Conservation (phyloP, 2,329 filamentous ascomycete genomes). For the Fusarium odoratissimum region DNA sequence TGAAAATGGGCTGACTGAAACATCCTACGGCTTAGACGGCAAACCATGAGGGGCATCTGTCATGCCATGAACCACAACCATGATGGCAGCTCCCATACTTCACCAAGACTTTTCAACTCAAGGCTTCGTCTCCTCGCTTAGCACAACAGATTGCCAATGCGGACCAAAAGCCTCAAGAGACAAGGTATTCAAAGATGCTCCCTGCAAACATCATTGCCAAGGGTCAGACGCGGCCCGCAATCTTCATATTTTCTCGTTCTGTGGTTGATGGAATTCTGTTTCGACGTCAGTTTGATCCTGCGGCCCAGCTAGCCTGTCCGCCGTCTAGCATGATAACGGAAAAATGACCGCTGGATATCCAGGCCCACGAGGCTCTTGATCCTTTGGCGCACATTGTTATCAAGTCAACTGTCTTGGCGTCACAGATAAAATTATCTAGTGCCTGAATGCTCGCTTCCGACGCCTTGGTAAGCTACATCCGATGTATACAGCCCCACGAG, state of each 20-base stretch:
- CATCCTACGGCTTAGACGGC: slow-evolving; percentile 19
- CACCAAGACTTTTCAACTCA: slow-evolving; percentile 4
- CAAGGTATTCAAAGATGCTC: slow-evolving; percentile 3
- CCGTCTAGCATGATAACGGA: slow-evolving; percentile 27
- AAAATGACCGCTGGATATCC: slow-evolving; percentile 19
- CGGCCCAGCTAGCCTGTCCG: slow-evolving; percentile 10
- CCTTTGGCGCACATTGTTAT: slow-evolving; percentile 10
- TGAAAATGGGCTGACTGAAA: slow-evolving; percentile 39
- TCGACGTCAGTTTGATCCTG: slow-evolving; percentile 37
- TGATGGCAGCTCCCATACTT: slow-evolving; percentile 10
- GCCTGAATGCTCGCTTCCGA: slow-evolving; percentile 30
- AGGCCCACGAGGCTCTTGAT: slow-evolving; percentile 14
- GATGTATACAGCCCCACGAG: slow-evolving; percentile 9
- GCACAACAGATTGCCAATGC: slow-evolving; percentile 25
- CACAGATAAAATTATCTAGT: slow-evolving; percentile 42
- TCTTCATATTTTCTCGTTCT: slow-evolving; percentile 38
- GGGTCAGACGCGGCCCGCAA: slow-evolving; percentile 35
- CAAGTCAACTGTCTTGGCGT: slow-evolving; percentile 39
- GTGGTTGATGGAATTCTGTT: slow-evolving; percentile 46
- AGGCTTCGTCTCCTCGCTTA: slow-evolving; percentile 13
- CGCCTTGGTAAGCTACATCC: slow-evolving; percentile 25
- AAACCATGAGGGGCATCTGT: slow-evolving; percentile 12
- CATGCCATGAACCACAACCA: slow-evolving; percentile 23
- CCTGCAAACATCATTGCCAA: slow-evolving; percentile 38
- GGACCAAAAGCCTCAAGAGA: slow-evolving; percentile 6